Base-by-base conservation (phyloP, 2,329 filamentous ascomycete species). In the Trichoderma sp. region DNA sequence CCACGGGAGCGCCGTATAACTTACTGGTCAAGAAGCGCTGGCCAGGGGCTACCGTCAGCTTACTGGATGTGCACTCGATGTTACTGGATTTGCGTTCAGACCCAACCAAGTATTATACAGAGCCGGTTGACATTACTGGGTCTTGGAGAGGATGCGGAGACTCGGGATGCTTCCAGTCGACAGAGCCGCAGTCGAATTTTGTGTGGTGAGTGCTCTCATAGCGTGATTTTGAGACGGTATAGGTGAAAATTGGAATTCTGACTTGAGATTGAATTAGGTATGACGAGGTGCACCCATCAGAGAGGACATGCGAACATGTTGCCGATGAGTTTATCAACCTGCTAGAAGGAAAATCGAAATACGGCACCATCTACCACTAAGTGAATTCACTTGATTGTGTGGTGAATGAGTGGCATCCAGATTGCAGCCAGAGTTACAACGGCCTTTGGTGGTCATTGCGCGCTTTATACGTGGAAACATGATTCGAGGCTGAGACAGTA, bases 271-370 rank as follows among this genome's bases (percentile, higher is more conserved):
- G 36, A 18, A n/a, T 14, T 28, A 83, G 82, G 82, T 86, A 86
- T 76, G 92, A 95, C 80, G 87, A 90, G 77, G 79, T 95, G 77
- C 93, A 95, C 82, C 91, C 92, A 0, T 90, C 89, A 34, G 86
- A 90, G 80, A 87, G 88, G 80, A 86, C 90, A 80, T 79, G 81
- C 51, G 77, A 82, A 71, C 78, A 84, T 43, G 79, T 85, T 62
- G 83, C 80, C 7, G 71, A 80, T 21, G 78, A 83, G 68, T 86
- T 86, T 70, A 76, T 84, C 32, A 80, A 83, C 6, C 80, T 82
- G 15, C 77, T 84, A 4, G 73, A 76, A 0, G 82, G 83, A 11
- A 80, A 77, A n/a, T 85, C 83, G 26, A 80, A 79, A 57, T 85
- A 84, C 56, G 83, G 79, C 2, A 80, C 77, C 15, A 78, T 77